Evolutionary conservation across 2,329 filamentous ascomycete genomes (phyloP), one percentile per base, ranked within the genome.

Genomic region (Lachnellula suecica): DNA sequence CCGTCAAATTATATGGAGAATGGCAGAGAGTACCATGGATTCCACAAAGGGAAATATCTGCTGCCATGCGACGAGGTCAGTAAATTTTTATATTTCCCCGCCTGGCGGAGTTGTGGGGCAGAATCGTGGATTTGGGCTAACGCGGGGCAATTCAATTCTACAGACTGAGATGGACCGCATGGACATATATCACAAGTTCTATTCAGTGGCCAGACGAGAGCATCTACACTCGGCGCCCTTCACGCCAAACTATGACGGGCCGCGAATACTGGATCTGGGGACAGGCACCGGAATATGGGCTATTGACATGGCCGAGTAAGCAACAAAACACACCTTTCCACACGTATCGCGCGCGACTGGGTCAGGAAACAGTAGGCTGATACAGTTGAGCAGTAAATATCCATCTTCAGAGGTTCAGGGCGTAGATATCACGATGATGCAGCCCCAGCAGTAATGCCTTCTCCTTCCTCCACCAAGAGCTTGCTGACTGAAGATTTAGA

Each of bases 211-310:
- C 45, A 83, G 87, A 57, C 74, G 61, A 63, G 78, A 61, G 69
- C 74, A 60, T 64, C 70, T 66, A 70, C 76, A 56, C 72, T 75
- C 34, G 66, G 76, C 45, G 63, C 69, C 54, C 59, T 70, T 53
- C 63, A 70, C 29, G 7, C 44, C 37, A 8, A 63, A 58, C 25
- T 58, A 64, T 35, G 41, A 44, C 17, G 61, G 57, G 8, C 71
- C 72, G 2, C 71, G 73, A 46, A 76, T 87, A 44, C 66, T 88
- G 38, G 84, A 88, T 63, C 67, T 96, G 49, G 93, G 91, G 38
- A 92, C 88, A 58, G 93, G 92, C 19, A 96, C 91, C 1, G 91
- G 91, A 35, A 93, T 96, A 56, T 97, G 93, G 93, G 83, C 88
- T 37, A 89, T 95, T 62, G 88, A 93, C 60, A 87, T 96, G 72